These are phyloP conservation scores for Puccinellia tenuiflora DNA, from an alignment of 176 grass and related monocot species.

Conservation along the genomic window DNA sequence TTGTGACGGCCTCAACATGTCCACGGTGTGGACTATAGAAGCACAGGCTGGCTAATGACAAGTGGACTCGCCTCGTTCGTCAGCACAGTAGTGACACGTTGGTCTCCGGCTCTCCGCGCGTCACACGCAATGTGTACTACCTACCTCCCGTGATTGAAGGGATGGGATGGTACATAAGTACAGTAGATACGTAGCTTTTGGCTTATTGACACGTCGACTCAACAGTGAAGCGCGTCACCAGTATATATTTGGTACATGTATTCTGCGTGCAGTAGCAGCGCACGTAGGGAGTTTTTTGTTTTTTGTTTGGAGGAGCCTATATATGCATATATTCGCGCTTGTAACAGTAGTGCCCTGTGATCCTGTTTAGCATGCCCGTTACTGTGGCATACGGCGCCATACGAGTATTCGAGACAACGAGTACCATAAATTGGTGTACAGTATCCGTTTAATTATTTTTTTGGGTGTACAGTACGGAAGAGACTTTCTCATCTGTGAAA, in stretches of 20 bases:
- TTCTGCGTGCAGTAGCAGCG: background rate
- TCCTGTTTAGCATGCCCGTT: background rate
- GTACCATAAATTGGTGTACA: background rate
- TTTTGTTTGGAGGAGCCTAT: background rate
- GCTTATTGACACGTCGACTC: background rate
- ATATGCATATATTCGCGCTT: background rate
- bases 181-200: background rate
- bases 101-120: no score
- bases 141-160: background rate
- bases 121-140: background rate
- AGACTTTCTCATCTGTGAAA: background rate
- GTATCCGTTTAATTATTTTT: no score
- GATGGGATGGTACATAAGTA: background rate
- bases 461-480: background rate
- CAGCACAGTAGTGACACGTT: background rate
- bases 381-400: background rate
- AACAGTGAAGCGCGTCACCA: background rate
- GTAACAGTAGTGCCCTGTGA: background rate
- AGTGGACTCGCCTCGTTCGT: background rate
- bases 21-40: background rate
- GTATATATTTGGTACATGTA: background rate
- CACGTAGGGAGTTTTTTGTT: background rate
- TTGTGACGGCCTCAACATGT: background rate
- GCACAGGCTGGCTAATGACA: background rate
- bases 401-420: background rate